Conservation (phyloP, 2,329 filamentous ascomycete species). For the Diaporthe amygdali region DNA sequence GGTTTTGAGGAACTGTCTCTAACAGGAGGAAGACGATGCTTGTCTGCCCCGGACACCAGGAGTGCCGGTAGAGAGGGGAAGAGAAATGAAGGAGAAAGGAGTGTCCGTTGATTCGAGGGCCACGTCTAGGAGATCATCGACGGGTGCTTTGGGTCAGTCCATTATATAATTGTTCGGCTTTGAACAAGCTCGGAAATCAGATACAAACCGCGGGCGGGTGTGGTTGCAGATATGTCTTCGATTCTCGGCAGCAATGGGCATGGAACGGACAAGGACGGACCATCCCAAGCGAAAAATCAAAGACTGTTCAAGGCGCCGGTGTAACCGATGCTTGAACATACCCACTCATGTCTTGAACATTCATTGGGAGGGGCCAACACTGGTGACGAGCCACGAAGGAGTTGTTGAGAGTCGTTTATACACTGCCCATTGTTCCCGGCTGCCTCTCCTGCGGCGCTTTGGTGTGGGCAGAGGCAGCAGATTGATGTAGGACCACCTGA, state of each 20-base stretch:
- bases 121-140: background rate
- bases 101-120: background rate
- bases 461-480: slow-evolving; percentile 12
- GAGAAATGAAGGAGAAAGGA: background rate
- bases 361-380: slow-evolving; percentile 6
- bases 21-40: background rate
- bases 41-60: background rate
- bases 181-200: background rate
- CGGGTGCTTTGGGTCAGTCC: background rate
- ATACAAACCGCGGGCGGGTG: slow-evolving; percentile 19
- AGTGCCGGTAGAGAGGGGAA: background rate
- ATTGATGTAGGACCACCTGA: slow-evolving; percentile 24
- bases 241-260: slow-evolving; percentile 24
- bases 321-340: slow-evolving; percentile 24
- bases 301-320: slow-evolving; percentile 21
- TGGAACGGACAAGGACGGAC: slow-evolving; percentile 19
- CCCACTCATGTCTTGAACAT: slow-evolving; percentile 27
- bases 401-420: slow-evolving; percentile 17
- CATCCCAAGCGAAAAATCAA: slow-evolving; percentile 27
- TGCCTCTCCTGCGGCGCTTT: slow-evolving; percentile 6
- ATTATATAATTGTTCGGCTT: slow-evolving; percentile 18
- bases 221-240: slow-evolving; percentile 26
- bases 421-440: slow-evolving; percentile 15
- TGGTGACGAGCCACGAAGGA: slow-evolving; percentile 17
- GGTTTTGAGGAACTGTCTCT: background rate